Percentiles rank a stretch among this genome's conserved stretches.
These are phyloP conservation scores for Suillus sp. DNA, from an alignment of 768 basidiomycete species.

Conservation along the genomic window DNA sequence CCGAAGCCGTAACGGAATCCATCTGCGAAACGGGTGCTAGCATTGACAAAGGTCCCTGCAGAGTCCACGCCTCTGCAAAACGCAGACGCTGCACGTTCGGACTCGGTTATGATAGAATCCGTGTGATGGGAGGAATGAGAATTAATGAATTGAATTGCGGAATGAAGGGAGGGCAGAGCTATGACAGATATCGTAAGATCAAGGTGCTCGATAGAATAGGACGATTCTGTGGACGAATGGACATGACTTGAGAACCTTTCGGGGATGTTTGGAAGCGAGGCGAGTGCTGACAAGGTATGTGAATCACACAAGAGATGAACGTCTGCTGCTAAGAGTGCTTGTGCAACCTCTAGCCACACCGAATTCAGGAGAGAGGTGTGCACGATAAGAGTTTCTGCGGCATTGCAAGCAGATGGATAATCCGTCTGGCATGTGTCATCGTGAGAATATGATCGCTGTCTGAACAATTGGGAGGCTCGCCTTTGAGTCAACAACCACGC, in stretches of 20 bases:
- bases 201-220: constrained; percentile 89
- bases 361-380: constrained; percentile 72
- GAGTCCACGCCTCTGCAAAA: constrained; percentile 92
- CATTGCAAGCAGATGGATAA: constrained; percentile 96
- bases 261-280: constrained; percentile 35
- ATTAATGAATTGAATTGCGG: constrained; percentile 90
- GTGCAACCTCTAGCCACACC: constrained; percentile 81
- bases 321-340: constrained; percentile 62
- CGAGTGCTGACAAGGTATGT: constrained; percentile 58
- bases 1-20: constrained; percentile 97
- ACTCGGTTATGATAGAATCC: constrained; percentile 89
- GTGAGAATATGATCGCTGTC: constrained; percentile 9
- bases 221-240: constrained; percentile 51
- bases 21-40: constrained; percentile 94
- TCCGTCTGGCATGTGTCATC: constrained; percentile 56
- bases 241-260: constrained; percentile 50
- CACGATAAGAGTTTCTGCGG: constrained; percentile 86
- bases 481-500: constrained; percentile 90
- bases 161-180: constrained; percentile 65
- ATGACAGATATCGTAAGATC: constrained; percentile 82
- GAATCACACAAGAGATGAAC: constrained; percentile 84
- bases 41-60: constrained; percentile 92
- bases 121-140: constrained; percentile 94
- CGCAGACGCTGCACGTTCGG: constrained; percentile 55
- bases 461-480: constrained; percentile 41